These are phyloP conservation scores for Gnaphalium uliginosum DNA, from an alignment of 129 eudicot genomes.

Conservation along the genomic window DNA sequence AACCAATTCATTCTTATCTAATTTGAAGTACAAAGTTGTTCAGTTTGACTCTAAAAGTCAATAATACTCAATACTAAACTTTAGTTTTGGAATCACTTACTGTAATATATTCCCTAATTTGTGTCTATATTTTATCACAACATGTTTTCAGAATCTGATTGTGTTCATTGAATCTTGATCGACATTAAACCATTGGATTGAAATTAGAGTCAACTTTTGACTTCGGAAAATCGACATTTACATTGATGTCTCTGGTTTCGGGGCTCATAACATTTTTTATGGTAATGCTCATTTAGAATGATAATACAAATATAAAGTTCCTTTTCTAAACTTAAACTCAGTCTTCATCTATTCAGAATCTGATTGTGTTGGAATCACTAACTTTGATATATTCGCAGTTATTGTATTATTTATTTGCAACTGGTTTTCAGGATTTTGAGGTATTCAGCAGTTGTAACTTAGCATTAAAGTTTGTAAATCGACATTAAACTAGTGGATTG, in stretches of 20 bases:
- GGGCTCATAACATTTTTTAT: neutral
- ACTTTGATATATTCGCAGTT: slow-evolving; percentile 14
- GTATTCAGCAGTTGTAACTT: neutral
- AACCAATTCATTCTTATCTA: neutral
- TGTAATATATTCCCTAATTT: slow-evolving; percentile 18
- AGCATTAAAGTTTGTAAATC: neutral
- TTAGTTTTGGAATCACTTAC: slow-evolving; percentile 20
- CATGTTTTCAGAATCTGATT: slow-evolving; percentile 27
- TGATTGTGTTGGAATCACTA: slow-evolving; percentile 20
- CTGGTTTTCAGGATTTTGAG: slow-evolving; percentile 30
- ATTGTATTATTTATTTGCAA: slow-evolving; percentile 19
- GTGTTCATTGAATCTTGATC: slow-evolving; percentile 13
- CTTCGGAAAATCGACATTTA: slow-evolving; percentile 8
- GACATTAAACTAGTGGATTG: slow-evolving; percentile 23
- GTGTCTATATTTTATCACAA: slow-evolving; percentile 5
- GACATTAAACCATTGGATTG: slow-evolving; percentile 17
- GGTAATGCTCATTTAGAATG: neutral
- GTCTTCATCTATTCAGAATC: neutral
- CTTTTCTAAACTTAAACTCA: neutral
- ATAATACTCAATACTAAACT: neutral
- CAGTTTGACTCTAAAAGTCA: slow-evolving; percentile 25
- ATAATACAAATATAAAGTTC: neutral
- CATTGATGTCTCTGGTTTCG: neutral
- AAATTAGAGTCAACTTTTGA: slow-evolving; percentile 18
- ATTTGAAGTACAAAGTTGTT: slow-evolving; percentile 15